Percentiles rank a stretch among this genome's conserved stretches.
Evolutionary conservation across 1,284 basidiomycete species (phyloP).

Genomic region (Leccinum subatratum): DNA sequence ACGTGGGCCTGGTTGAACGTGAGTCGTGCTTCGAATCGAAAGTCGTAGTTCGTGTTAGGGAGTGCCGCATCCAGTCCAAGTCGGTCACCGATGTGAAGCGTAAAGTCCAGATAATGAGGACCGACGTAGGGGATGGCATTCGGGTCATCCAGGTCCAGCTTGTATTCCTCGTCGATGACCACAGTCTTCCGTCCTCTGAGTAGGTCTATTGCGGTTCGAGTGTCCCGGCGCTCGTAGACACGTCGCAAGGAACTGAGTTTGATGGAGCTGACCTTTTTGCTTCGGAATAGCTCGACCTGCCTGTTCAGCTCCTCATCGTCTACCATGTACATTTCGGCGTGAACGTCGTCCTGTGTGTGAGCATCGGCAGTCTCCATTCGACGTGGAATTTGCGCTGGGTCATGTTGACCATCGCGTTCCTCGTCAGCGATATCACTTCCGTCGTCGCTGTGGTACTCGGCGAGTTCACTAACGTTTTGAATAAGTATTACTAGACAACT

Average conservation of each 20-base stretch:
- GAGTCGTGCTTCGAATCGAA: neutral
- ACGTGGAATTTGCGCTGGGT: neutral
- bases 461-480: too few relatives aligned
- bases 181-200: neutral
- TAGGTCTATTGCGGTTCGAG: neutral
- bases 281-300: neutral
- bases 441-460: neutral
- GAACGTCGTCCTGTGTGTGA: neutral
- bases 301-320: neutral
- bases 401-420: neutral
- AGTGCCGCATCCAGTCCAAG: neutral
- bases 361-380: neutral
- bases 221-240: neutral
- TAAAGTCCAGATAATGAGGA: neutral
- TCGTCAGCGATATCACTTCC: neutral
- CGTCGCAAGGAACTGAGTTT: neutral
- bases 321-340: neutral
- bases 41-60: neutral
- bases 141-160: neutral
- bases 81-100: neutral
- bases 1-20: neutral
- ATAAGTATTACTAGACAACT: too few relatives aligned
- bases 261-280: neutral
- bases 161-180: neutral
- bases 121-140: neutral